These are phyloP conservation scores for Podosphaera fusca DNA, from an alignment of 2,329 filamentous ascomycete species.

Conservation along the genomic window DNA sequence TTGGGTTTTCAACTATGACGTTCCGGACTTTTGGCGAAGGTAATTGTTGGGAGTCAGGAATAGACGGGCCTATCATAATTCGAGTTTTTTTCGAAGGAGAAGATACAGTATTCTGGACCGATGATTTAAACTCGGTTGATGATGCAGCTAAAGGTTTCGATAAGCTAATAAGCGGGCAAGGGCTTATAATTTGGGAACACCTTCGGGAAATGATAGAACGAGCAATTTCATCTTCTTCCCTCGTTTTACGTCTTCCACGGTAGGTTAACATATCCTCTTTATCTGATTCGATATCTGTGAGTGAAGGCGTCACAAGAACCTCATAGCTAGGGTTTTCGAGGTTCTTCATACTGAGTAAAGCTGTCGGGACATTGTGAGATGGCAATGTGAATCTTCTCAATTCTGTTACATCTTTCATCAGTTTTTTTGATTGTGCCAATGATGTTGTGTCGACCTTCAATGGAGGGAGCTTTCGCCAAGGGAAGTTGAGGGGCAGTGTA, in stretches of 20 bases:
- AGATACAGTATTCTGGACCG: background rate
- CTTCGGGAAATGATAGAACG: constrained; percentile 44
- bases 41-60: background rate
- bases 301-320: background rate
- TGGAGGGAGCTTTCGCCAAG: background rate
- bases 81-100: no score
- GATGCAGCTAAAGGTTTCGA: background rate
- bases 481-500: background rate
- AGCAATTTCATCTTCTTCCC: constrained; percentile 67
- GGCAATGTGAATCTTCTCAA: constrained; percentile 32
- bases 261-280: constrained; percentile 54
- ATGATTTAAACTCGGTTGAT: background rate
- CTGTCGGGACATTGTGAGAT: constrained; percentile 61
- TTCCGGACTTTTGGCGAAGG: no score
- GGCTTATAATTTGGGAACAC: constrained; percentile 46
- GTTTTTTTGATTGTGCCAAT: background rate
- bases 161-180: constrained; percentile 21
- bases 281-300: constrained; percentile 37
- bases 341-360: constrained; percentile 50
- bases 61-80: background rate
- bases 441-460: background rate
- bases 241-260: constrained; percentile 59
- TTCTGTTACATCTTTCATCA: constrained; percentile 19
- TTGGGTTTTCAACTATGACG: no score
- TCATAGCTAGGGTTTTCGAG: constrained; percentile 16